phyloP scores from a whole-genome alignment of 2,329 filamentous ascomycete species.

The Alternaria rosae region DNA sequence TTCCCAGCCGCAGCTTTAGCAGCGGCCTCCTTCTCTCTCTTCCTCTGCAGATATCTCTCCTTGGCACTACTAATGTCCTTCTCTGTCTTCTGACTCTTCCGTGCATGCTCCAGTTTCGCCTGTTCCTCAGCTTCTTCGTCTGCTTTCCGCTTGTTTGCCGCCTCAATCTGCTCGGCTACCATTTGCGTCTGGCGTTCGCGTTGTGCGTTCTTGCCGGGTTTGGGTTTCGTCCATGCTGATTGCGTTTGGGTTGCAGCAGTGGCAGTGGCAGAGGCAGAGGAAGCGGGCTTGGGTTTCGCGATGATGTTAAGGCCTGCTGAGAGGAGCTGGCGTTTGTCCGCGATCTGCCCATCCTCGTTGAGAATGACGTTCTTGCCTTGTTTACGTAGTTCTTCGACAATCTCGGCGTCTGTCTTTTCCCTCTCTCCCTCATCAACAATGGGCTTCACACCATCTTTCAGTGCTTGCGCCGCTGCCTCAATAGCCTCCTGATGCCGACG shows the following conservation, averaged over 20 bases:
- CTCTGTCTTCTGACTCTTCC: conserved; percentile 81
- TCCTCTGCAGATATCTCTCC: conserved; percentile 80
- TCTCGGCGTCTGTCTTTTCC: conserved; percentile 63
- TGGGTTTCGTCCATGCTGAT: conserved; percentile 19
- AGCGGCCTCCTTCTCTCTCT: conserved; percentile 75
- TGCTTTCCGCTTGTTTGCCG: conserved; percentile 73
- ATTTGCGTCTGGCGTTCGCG: conserved; percentile 79
- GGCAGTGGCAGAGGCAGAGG: conserved; percentile 30
- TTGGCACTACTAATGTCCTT: conserved; percentile 78
- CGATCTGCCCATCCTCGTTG: conserved; percentile 83
- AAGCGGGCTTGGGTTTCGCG: conserved; percentile 64
- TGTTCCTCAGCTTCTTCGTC: conserved; percentile 74
- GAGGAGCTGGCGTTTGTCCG: conserved; percentile 83
- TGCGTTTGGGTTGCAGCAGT: conserved; percentile 16
- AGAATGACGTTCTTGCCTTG: conserved; percentile 70
- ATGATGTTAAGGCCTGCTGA: conserved; percentile 77
- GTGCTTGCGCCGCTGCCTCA: conserved; percentile 65
- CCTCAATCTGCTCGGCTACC: conserved; percentile 79
- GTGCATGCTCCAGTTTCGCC: conserved; percentile 67
- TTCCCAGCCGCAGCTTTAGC: conserved; percentile 65
- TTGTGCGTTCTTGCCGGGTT: conserved; percentile 67
- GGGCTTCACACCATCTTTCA: conserved; percentile 43
- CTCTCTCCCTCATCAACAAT: conserved; percentile 43
- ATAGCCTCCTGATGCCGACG: conserved; percentile 73
- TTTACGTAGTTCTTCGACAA: conserved; percentile 72